These are phyloP conservation scores for Fusarium sp. DNA, from an alignment of 2,329 filamentous ascomycete species.

Conservation along the genomic window DNA sequence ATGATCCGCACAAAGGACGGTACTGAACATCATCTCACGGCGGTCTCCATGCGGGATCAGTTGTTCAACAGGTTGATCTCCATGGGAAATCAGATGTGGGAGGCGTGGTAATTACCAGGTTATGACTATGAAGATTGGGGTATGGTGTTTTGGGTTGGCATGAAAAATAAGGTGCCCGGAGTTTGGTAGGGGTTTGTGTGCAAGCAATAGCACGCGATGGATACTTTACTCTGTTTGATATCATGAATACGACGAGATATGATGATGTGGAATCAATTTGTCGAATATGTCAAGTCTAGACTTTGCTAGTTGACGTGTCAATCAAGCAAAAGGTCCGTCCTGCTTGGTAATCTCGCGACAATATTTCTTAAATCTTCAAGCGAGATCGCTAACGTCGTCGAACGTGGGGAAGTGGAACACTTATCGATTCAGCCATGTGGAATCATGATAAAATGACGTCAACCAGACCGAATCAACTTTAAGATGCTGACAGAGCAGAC, in stretches of 20 bases:
- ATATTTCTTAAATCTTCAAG: neutral
- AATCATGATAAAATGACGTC: conserved; percentile 25
- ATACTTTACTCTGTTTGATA: neutral
- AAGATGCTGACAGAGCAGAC: conserved; percentile 15
- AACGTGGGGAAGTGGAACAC: conserved; percentile 21
- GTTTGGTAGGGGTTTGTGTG: conserved; percentile 21
- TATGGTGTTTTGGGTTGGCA: neutral
- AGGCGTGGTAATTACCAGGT: conserved; percentile 69
- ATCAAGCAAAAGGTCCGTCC: neutral
- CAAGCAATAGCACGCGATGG: conserved; percentile 1
- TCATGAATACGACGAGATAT: conserved; percentile 21
- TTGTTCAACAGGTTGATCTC: conserved; percentile 83
- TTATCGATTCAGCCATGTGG: neutral
- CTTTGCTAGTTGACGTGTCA: neutral
- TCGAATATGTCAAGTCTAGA: neutral
- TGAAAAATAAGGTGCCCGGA: conserved; percentile 5
- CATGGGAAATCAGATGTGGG: conserved; percentile 87
- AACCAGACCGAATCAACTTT: neutral
- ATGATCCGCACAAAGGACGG: conserved; percentile 73
- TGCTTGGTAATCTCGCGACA: conserved; percentile 21
- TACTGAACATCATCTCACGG: conserved; percentile 73
- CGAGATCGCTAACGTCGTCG: neutral
- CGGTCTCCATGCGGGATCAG: conserved; percentile 79
- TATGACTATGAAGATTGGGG: neutral
- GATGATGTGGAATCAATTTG: conserved; percentile 25